Base-by-base conservation (phyloP, 768 basidiomycete species). In the Xerocomus brunneocitrinus region DNA sequence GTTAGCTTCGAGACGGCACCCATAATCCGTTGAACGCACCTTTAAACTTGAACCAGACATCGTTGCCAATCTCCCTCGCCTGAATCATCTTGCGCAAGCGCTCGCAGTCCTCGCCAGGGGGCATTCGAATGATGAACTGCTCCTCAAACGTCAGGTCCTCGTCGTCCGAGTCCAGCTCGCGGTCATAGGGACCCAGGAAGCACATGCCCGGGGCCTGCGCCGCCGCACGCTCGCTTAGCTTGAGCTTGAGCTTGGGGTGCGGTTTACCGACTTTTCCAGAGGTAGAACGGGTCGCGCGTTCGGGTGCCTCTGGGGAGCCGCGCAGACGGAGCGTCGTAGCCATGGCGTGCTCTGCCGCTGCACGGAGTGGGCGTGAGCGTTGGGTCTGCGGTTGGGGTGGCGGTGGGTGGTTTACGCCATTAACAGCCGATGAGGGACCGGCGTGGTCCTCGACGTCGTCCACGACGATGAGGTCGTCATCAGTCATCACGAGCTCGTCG, bases 21-120 rank as follows among this genome's bases (percentile, higher is more conserved):
- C 14, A 24, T 3, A 25, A 38, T 13, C 25, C 38, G 32, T 43
- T 28, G 25, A 35, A 50, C 49, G 53, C 62, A 92, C 94, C 94
- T 74, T 97, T 92, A 69, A 99, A 98, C 73, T 95, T 97, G 80
- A 99, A 95, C 90, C 93, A 98, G 12, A 89, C 84, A 60, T 95
- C 95, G 61, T 85, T 84, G 12, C 80, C 66, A 6, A 92, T 75
- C 64, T 95, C 91, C 56, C 92, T 79, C 47, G 84, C 72, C 48
- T 83, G 79, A 32, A 94, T 84, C 80, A 89, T 86, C 74, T 91
- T 91, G 68, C 82, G 81, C 55, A 95, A 63, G 62, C 76, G 84
- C 36, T 92, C 87, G 52, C 83, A 82, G 59, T 92, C 89, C 56
- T 89, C 86, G 2, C 91, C 91, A 8, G 86, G 81, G 0, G 91